Evolutionary conservation across 352 stramenopile species (phyloP).

Genomic region (Globisporangium paroecandrum): DNA sequence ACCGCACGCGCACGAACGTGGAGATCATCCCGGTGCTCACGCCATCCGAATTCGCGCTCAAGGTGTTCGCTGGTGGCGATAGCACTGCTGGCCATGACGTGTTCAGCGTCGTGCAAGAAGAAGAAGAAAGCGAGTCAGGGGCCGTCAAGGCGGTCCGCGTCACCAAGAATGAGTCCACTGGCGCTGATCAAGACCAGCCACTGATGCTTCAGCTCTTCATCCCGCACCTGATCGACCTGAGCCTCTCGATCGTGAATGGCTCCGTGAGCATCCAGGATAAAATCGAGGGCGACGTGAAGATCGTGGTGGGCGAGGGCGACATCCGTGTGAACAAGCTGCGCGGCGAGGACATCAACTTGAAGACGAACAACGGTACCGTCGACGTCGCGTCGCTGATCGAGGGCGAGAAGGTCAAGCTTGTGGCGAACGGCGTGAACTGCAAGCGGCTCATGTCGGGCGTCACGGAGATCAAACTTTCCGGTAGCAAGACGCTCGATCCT

Average conservation of each 20-base stretch:
- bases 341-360: slow-evolving; percentile 49
- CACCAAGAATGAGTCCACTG: slow-evolving; percentile 19
- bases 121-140: neutral
- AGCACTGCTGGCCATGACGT: neutral
- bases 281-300: slow-evolving; percentile 67
- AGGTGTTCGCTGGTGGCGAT: slow-evolving; percentile 15
- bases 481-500: neutral
- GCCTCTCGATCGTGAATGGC: slow-evolving; percentile 45
- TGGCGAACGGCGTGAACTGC: slow-evolving; percentile 38
- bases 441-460: slow-evolving; percentile 63
- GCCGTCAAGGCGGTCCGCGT: slow-evolving; percentile 27
- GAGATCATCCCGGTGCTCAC: slow-evolving; percentile 50
- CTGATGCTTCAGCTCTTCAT: slow-evolving; percentile 32
- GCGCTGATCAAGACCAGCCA: neutral
- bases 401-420: slow-evolving; percentile 50
- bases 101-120: slow-evolving; percentile 29
- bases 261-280: slow-evolving; percentile 52
- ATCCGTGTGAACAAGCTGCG: slow-evolving; percentile 64
- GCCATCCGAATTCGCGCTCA: slow-evolving; percentile 43
- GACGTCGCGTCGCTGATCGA: slow-evolving; percentile 49
- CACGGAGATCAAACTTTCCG: slow-evolving; percentile 51
- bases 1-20: slow-evolving; percentile 30
- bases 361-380: slow-evolving; percentile 59
- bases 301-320: slow-evolving; percentile 56
- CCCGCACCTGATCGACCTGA: slow-evolving; percentile 43